phyloP scores from a whole-genome alignment of 2,329 filamentous ascomycete species.

The Pyrenochaeta sp. region DNA sequence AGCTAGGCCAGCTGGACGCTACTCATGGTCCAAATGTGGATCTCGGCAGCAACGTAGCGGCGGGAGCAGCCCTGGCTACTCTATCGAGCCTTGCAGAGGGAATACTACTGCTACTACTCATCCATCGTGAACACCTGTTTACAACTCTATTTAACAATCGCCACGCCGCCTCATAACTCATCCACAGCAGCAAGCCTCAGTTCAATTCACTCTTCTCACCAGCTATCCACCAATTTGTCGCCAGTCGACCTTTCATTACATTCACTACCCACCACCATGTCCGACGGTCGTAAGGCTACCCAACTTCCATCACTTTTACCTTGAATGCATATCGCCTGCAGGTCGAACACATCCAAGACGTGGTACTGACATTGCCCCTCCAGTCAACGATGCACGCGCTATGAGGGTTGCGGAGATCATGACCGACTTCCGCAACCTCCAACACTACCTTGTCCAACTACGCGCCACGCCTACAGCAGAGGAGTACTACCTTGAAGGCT shows the following conservation, averaged over 20 bases:
- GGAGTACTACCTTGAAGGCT: constrained; percentile 67
- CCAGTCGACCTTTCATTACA: constrained; percentile 21
- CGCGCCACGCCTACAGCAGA: constrained; percentile 61
- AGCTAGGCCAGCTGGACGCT: constrained; percentile 47
- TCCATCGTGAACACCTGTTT: constrained; percentile 36
- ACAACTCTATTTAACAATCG: constrained; percentile 47
- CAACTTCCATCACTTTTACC: constrained; percentile 6
- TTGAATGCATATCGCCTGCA: neutral
- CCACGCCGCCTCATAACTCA: constrained; percentile 39
- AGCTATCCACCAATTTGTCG: constrained; percentile 16
- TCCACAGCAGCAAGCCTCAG: constrained; percentile 28
- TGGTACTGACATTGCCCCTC: constrained; percentile 17
- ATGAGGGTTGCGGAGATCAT: constrained; percentile 70
- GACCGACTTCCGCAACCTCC: constrained; percentile 69
- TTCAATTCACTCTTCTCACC: constrained; percentile 19
- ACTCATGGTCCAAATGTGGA: constrained; percentile 47
- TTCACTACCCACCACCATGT: constrained; percentile 52
- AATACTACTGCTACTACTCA: constrained; percentile 20
- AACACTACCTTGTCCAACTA: constrained; percentile 66
- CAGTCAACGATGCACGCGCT: constrained; percentile 71
- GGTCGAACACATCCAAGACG: neutral
- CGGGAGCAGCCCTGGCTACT: constrained; percentile 47
- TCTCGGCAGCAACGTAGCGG: constrained; percentile 47
- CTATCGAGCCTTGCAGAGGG: constrained; percentile 41
- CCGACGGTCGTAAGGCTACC: constrained; percentile 63